These are phyloP conservation scores for Hericium erinaceus DNA, from an alignment of 768 basidiomycete genomes.

Conservation along the genomic window DNA sequence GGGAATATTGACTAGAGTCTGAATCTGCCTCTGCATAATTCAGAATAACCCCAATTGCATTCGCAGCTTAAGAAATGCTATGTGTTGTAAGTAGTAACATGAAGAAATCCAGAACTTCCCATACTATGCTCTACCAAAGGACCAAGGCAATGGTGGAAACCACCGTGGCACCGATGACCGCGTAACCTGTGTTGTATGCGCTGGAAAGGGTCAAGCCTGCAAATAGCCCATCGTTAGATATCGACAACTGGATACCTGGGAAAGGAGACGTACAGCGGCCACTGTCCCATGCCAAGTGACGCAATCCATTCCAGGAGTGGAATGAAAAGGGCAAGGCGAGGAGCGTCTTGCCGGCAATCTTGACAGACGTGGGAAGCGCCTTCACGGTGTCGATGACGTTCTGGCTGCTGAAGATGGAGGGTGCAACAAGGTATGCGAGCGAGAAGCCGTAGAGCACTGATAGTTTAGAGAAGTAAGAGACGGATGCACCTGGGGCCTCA, in stretches of 20 bases:
- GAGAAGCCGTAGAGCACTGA: slow-evolving; percentile 84
- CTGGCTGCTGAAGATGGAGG: slow-evolving; percentile 69
- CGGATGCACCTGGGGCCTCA: not conserved
- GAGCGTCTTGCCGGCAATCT: slow-evolving; percentile 65
- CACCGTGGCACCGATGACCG: slow-evolving; percentile 72
- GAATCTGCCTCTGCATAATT: not conserved
- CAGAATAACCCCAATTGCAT: too few species aligned
- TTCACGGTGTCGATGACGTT: slow-evolving; percentile 66
- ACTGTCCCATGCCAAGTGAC: slow-evolving; percentile 87
- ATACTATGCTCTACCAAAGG: slow-evolving; percentile 29
- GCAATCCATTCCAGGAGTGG: slow-evolving; percentile 84
- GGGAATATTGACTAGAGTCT: not conserved
- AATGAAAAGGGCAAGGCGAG: slow-evolving; percentile 85
- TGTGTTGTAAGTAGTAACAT: too few species aligned
- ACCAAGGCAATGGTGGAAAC: slow-evolving; percentile 64
- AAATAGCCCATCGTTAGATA: not conserved
- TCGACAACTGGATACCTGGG: not conserved
- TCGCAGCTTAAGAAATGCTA: too few species aligned
- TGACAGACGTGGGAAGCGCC: slow-evolving; percentile 65
- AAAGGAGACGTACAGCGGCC: slow-evolving; percentile 62
- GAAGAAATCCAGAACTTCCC: too few species aligned
- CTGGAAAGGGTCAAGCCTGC: slow-evolving; percentile 75
- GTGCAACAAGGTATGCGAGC: slow-evolving; percentile 77
- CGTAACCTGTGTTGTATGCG: slow-evolving; percentile 74
- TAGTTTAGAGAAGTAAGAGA: not conserved